Percentiles rank a stretch among this genome's conserved stretches.
Evolutionary conservation across 1,284 basidiomycete genomes (phyloP).

Genomic region (Stygiomarasmius scandens): DNA sequence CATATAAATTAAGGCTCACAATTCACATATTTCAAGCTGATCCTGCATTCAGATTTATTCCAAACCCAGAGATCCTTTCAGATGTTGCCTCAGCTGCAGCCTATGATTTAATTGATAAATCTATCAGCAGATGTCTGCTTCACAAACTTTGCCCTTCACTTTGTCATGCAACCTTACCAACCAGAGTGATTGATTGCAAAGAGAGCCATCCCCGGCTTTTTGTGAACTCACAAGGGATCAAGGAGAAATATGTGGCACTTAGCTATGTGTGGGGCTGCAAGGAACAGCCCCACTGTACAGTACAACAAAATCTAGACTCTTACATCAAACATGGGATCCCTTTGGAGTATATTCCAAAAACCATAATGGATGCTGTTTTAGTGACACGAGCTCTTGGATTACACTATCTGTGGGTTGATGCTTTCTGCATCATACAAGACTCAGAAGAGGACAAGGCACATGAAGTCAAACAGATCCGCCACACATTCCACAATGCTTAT

Average conservation of each 20-base stretch:
- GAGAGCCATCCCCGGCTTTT: neutral
- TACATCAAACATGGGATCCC: slow-evolving; percentile 6
- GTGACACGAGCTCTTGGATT: slow-evolving; percentile 8
- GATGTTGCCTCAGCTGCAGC: no score
- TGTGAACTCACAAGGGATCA: neutral
- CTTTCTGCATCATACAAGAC: slow-evolving; percentile 20
- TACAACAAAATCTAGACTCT: slow-evolving; percentile 5
- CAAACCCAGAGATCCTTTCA: no score
- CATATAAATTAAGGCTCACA: no score
- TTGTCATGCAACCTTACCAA: neutral
- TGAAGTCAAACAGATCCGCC: slow-evolving; percentile 14
- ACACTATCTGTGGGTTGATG: slow-evolving; percentile 18
- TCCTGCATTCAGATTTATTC: no score
- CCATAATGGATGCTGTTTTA: slow-evolving; percentile 14
- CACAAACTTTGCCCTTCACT: no score
- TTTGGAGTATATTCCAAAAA: slow-evolving; percentile 9
- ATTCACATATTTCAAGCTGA: no score
- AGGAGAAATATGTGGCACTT: slow-evolving; percentile 9
- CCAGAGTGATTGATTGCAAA: slow-evolving; percentile 3
- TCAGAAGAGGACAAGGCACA: slow-evolving; percentile 12
- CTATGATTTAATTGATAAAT: no score
- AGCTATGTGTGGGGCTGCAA: slow-evolving; percentile 19
- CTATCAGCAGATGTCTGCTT: no score
- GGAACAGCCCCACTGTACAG: slow-evolving; percentile 13
- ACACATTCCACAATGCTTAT: slow-evolving; percentile 16